Evolutionary conservation across 1,284 basidiomycete species (phyloP), one percentile per base, ranked within the genome.

Genomic region (Melampsora americana): DNA sequence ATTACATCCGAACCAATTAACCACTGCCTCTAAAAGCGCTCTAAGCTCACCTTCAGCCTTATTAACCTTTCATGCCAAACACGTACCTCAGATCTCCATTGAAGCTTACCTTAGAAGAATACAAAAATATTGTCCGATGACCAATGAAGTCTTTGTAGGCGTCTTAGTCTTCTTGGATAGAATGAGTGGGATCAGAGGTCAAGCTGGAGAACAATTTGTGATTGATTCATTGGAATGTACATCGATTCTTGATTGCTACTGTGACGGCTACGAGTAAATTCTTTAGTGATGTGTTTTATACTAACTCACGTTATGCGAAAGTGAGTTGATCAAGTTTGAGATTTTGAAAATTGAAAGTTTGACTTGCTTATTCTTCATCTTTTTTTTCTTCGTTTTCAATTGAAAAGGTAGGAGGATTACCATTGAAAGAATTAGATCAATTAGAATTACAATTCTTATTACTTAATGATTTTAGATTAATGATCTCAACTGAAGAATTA

Each of bases 191-290:
- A 68, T 18, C 35, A 26, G 9, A 35, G 44, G 20, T 67, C 39
- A 20, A 20, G 50, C 59, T 61, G 23, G 28, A 70, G 59, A 30
- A 28, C 65, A 69, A 60, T 80, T 80, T 5, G 81, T 80, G 50
- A 97, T 99, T 82, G 95, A 99, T 84, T 92, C 91, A n/a, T 77
- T 99, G 90, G 85, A 99, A 99, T 81, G 91, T 99, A 32, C 95
- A 99, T 84, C 88, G 93, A 42, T 85, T 99, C 62, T 92, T 99
- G 80, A 98, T 99, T 79, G 95, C 95, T 0, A 95, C 95, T 3
- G 91, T 99, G 32, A 98, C 95, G 2, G 95, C 99, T 11, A 95
- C 95, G 23, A 94, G 92, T 86, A 99, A 99, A 84, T 99, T 99
- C 83, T 98, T 98, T 83, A 93, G 91, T 77, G 95, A 99, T 83